Evolutionary conservation across 805 yeast species (phyloP), one percentile per base, ranked within the genome.

Genomic region (Lachancea kluyveri): DNA sequence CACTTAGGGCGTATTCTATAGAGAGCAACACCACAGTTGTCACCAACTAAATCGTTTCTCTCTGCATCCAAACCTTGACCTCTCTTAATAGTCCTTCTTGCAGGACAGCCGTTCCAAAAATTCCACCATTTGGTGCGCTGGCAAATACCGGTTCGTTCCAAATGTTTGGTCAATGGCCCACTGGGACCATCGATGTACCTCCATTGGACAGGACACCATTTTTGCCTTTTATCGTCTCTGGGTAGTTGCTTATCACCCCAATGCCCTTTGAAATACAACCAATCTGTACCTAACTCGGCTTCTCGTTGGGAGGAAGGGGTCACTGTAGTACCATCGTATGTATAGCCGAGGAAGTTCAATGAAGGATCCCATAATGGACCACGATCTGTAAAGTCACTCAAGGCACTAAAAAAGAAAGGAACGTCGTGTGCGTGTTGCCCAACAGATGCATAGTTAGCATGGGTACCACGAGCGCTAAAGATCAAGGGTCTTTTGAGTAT

Each of bases 301-400:
- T 57, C 62, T 29, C 47, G 46, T 1, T 41, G 37, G 24, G 55
- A 49, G 17, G 50, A 40, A 1, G 74, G 68, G n/a, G 58, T 50
- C 4, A 77, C 64, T 4, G 45, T 47, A 1, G 41, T 50, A 2
- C 88, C 92, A 46, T 84, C 84, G 54, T 68, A 81, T 0, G 86
- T 79, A 57, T 90, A 90, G 0, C 86, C 94, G 39, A 85, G 61
- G 48, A 71, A 84, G 52, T 92, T 90, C 51, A 72, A 61, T 0
- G 86, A 63, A 0, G 97, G 96, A 54, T 90, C 94, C 98, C 98
- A 90, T 48, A 90, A 64, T 2, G 94, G 82, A 1, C 98, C 98
- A 26, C 95, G 67, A 56, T 90, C 98, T 1, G 98, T 86, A 59
- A 85, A 90, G 62, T 90, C 98, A 31, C 85, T 75, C 31, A 90